These are phyloP conservation scores for Zygoascus hellenicus DNA, from an alignment of 1,139 yeast genomes.

Conservation along the genomic window DNA sequence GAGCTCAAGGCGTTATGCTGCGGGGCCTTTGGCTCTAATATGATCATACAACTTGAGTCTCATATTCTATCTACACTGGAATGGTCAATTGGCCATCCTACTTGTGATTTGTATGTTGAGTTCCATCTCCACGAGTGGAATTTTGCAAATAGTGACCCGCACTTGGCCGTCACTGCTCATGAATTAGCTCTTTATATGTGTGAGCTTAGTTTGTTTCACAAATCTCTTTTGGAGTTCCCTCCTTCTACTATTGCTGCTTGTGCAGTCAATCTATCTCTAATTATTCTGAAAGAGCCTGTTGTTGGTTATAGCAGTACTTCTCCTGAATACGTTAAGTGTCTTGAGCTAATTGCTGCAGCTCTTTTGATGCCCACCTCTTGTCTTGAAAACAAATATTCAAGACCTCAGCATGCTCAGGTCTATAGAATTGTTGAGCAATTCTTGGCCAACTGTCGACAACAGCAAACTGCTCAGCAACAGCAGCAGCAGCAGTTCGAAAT, in stretches of 20 bases:
- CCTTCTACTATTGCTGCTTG: slow-evolving; percentile 60
- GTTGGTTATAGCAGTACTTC: neutral
- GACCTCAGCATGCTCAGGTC: slow-evolving; percentile 23
- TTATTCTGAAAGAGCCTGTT: slow-evolving; percentile 8
- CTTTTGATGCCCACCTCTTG: slow-evolving; percentile 26
- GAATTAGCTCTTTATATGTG: slow-evolving; percentile 58
- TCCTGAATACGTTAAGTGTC: slow-evolving; percentile 18
- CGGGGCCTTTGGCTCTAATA: slow-evolving; percentile 76
- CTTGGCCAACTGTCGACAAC: slow-evolving; percentile 9
- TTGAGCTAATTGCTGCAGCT: slow-evolving; percentile 24
- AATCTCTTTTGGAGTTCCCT: slow-evolving; percentile 51
- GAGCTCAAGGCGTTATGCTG: slow-evolving; percentile 79
- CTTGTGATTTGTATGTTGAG: slow-evolving; percentile 34
- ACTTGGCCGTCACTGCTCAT: slow-evolving; percentile 40
- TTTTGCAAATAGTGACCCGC: slow-evolving; percentile 26
- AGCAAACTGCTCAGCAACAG: slow-evolving; percentile 10
- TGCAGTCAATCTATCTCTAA: slow-evolving; percentile 57
- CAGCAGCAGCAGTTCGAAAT: neutral
- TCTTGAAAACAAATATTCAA: slow-evolving; percentile 29
- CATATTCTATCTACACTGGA: slow-evolving; percentile 79
- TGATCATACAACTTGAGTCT: slow-evolving; percentile 94
- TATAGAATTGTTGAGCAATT: slow-evolving; percentile 14
- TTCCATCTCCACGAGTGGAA: slow-evolving; percentile 22
- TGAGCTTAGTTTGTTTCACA: slow-evolving; percentile 66
- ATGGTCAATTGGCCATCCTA: slow-evolving; percentile 69